Conservation (phyloP, 1,284 basidiomycete genomes). For the Tilletia indica region DNA sequence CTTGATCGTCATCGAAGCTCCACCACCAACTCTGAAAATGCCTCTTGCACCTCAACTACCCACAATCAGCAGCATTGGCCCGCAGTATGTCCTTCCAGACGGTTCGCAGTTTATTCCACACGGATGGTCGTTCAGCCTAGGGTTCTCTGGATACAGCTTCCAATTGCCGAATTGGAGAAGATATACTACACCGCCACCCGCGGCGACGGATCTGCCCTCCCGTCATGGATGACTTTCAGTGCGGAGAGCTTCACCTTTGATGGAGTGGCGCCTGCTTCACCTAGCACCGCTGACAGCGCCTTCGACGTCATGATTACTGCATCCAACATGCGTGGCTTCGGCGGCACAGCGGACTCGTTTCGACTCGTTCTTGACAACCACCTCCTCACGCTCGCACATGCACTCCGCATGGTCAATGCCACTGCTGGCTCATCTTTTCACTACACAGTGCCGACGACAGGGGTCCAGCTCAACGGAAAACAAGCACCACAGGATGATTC, state of each 20-base stretch:
- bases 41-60: slow-evolving; percentile 48
- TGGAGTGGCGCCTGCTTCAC: slow-evolving; percentile 69
- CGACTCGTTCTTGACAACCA: slow-evolving; percentile 40
- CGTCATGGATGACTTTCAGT: slow-evolving; percentile 74
- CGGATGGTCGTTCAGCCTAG: slow-evolving; percentile 86
- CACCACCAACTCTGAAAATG: slow-evolving; percentile 39
- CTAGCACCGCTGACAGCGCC: slow-evolving; percentile 36
- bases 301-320: slow-evolving; percentile 45
- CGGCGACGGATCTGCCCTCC: slow-evolving; percentile 69
- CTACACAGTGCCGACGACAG: slow-evolving; percentile 54
- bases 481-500: slow-evolving; percentile 51
- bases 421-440: slow-evolving; percentile 59
- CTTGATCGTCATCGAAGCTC: slow-evolving; percentile 37
- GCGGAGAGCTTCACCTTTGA: slow-evolving; percentile 70
- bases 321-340: slow-evolving; percentile 42
- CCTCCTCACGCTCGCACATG: slow-evolving; percentile 29
- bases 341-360: slow-evolving; percentile 40
- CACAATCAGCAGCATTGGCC: slow-evolving; percentile 35
- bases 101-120: slow-evolving; percentile 69
- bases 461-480: slow-evolving; percentile 66
- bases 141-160: slow-evolving; percentile 72
- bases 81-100: slow-evolving; percentile 39
- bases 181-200: slow-evolving; percentile 71
- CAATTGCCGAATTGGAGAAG: slow-evolving; percentile 53
- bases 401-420: slow-evolving; percentile 61